Base-by-base conservation (phyloP, 1,284 basidiomycete species). In the Tremellales sp. region DNA sequence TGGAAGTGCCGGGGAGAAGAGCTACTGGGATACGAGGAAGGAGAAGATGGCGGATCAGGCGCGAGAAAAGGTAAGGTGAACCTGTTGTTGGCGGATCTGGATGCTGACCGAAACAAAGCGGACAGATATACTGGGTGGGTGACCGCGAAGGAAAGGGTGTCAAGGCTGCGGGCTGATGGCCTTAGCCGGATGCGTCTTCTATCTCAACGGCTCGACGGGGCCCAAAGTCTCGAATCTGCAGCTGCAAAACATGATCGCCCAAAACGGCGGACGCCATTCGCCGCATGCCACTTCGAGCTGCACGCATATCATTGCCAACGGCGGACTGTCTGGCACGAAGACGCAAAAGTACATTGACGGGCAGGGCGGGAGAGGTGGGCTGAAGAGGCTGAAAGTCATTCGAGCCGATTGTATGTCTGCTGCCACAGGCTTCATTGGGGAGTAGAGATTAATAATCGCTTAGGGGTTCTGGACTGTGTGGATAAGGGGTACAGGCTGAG, bases 161-260 rank as follows among this genome's bases (percentile, higher is more conserved):
- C 8, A 36, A 16, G n/a, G n/a, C n/a, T n/a, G n/a, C n/a, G n/a
- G n/a, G 21, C 37, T 39, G 22, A 39, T 35, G 6, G 8, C 6
- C 19, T 35, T 19, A 62, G 60, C 57, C 12, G 71, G 70, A 8
- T 68, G 68, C 43, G 51, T 66, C 4, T 64, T 73, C 28, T 71
- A 70, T 19, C 60, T 73, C 44, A 73, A 72, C 50, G 72, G 72
- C n/a, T 67, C 66, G 4, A 69, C 68, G 1, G 70, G 70, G 3
- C 63, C 66, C 1, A 57, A 54, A 31, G 54, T 70, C 13, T 71
- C 70, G 13, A 71, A 72, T 49, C 56, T 73, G 14, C 70, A 73
- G 50, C 42, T 72, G n/a, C 68, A 71, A 49, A 63, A 68, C 48
- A 45, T 73, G 21, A 71, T 73, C 40, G 66, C 70, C 0, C 33